A percentile compares a stretch with the other conserved stretches of the same genome.
These are phyloP conservation scores for Prunus davidiana DNA, from an alignment of 306 rosid species.

Conservation along the genomic window DNA sequence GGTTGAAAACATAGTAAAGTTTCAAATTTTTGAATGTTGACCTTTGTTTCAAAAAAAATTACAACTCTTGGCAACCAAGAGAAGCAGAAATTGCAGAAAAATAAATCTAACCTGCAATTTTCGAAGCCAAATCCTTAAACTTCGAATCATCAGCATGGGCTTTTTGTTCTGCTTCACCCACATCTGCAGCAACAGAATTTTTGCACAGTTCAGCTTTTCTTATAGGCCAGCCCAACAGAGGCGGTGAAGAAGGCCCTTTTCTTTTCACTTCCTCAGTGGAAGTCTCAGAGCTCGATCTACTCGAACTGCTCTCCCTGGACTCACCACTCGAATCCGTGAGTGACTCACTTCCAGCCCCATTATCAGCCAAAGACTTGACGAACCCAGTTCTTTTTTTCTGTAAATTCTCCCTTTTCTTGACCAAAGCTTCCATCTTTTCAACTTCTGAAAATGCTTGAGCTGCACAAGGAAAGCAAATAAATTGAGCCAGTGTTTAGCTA, in stretches of 20 bases:
- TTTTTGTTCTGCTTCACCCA: slow-evolving; percentile 30
- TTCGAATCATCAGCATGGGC: slow-evolving; percentile 35
- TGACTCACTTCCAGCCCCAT: slow-evolving; percentile 36
- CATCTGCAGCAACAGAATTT: slow-evolving; percentile 42
- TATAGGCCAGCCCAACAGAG: slow-evolving; percentile 93
- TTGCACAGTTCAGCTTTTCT: slow-evolving; percentile 66
- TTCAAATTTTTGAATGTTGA: slow-evolving; percentile 2
- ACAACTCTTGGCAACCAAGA: background rate
- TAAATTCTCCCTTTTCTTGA: slow-evolving; percentile 30
- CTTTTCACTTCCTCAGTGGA: slow-evolving; percentile 48
- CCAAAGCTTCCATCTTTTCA: slow-evolving; percentile 58
- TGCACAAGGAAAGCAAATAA: slow-evolving; percentile 29
- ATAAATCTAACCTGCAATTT: slow-evolving; percentile 55
- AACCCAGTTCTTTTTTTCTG: slow-evolving; percentile 42
- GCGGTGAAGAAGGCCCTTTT: slow-evolving; percentile 54
- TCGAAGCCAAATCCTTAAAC: slow-evolving; percentile 34
- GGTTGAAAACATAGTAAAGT: background rate
- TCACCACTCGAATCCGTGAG: slow-evolving; percentile 58
- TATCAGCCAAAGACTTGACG: slow-evolving; percentile 23
- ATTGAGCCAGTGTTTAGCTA: slow-evolving; percentile 28
- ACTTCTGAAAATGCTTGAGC: slow-evolving; percentile 31
- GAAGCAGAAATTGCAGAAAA: background rate
- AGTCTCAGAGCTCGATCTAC: slow-evolving; percentile 53
- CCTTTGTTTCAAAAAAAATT: background rate
- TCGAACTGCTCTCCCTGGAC: slow-evolving; percentile 53